A percentile compares a stretch with the other conserved stretches of the same genome.
These are phyloP conservation scores for Coriolopsis trogii DNA, from an alignment of 1,284 basidiomycete genomes.

Conservation along the genomic window DNA sequence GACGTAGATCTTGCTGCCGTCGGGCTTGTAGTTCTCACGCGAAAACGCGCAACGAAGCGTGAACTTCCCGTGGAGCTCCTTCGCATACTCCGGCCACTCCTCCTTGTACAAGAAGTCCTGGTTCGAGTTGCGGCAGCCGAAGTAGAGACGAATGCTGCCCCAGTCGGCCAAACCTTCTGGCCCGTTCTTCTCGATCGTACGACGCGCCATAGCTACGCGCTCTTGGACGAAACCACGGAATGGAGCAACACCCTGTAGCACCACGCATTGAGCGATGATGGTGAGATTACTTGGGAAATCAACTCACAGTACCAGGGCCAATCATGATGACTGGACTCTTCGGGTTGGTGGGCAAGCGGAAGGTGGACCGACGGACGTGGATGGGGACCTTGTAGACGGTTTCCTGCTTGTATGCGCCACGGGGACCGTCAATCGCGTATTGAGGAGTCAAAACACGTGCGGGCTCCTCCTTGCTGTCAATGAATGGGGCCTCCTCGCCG, in stretches of 20 bases:
- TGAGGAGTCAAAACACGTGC: slow-evolving; percentile 56
- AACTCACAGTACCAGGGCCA: slow-evolving; percentile 92
- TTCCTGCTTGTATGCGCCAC: slow-evolving; percentile 78
- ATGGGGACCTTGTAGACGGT: slow-evolving; percentile 85
- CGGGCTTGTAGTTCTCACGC: slow-evolving; percentile 86
- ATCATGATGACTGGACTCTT: slow-evolving; percentile 99
- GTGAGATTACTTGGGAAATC: slow-evolving; percentile 4
- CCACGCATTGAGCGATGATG: slow-evolving; percentile 2
- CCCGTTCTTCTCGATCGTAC: slow-evolving; percentile 92
- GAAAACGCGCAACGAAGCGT: slow-evolving; percentile 88
- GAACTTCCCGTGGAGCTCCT: slow-evolving; percentile 92
- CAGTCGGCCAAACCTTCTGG: slow-evolving; percentile 91
- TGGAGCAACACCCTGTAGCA: slow-evolving; percentile 91
- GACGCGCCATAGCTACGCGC: slow-evolving; percentile 92
- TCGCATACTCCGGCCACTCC: slow-evolving; percentile 90
- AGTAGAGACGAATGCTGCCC: slow-evolving; percentile 94
- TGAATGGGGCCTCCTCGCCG: slow-evolving; percentile 53
- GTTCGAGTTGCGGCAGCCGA: slow-evolving; percentile 87
- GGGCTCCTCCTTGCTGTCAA: slow-evolving; percentile 38
- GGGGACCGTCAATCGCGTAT: slow-evolving; percentile 90
- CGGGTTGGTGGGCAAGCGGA: slow-evolving; percentile 95
- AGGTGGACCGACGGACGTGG: slow-evolving; percentile 94
- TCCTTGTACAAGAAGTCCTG: slow-evolving; percentile 95
- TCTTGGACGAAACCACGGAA: slow-evolving; percentile 99
- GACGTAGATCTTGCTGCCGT: slow-evolving; percentile 96